phyloP scores from a whole-genome alignment of 345 rosid species.

The Ceriops decandra region DNA sequence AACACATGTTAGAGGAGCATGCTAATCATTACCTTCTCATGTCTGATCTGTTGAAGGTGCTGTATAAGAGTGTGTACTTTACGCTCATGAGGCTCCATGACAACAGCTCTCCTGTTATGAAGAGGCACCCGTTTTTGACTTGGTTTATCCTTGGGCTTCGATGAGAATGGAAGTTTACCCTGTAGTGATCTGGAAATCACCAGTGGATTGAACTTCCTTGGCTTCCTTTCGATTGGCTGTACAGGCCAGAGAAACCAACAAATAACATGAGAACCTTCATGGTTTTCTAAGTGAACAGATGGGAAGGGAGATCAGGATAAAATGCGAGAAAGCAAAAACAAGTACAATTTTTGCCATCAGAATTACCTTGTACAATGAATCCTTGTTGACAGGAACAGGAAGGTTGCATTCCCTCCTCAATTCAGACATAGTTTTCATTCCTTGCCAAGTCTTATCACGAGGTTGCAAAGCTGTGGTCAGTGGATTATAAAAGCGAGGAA shows the following conservation, averaged over 20 bases:
- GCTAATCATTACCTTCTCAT: slow-evolving; percentile 47
- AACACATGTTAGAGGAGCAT: background rate
- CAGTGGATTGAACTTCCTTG: slow-evolving; percentile 68
- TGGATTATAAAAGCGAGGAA: slow-evolving; percentile 72
- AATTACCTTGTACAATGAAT: slow-evolving; percentile 80
- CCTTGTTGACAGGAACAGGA: slow-evolving; percentile 75
- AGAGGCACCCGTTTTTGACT: slow-evolving; percentile 42
- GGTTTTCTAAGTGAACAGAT: too few relatives aligned
- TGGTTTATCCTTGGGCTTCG: slow-evolving; percentile 76
- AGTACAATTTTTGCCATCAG: background rate
- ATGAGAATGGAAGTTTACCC: slow-evolving; percentile 61
- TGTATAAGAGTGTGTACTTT: slow-evolving; percentile 52
- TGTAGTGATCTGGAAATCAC: slow-evolving; percentile 70
- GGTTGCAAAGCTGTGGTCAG: slow-evolving; percentile 88
- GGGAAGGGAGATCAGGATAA: background rate
- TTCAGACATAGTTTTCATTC: slow-evolving; percentile 87
- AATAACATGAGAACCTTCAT: background rate
- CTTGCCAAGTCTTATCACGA: slow-evolving; percentile 69
- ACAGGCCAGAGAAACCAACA: slow-evolving; percentile 5
- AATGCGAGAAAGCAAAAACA: background rate
- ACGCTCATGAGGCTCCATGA: slow-evolving; percentile 65
- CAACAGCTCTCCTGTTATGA: slow-evolving; percentile 68
- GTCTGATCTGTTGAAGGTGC: slow-evolving; percentile 51
- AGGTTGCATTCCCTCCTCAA: slow-evolving; percentile 68
- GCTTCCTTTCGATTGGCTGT: slow-evolving; percentile 76